Percentiles rank a stretch among this genome's conserved stretches.
Conservation (phyloP, 805 yeast species). For the Isabelozyma rhagii region DNA sequence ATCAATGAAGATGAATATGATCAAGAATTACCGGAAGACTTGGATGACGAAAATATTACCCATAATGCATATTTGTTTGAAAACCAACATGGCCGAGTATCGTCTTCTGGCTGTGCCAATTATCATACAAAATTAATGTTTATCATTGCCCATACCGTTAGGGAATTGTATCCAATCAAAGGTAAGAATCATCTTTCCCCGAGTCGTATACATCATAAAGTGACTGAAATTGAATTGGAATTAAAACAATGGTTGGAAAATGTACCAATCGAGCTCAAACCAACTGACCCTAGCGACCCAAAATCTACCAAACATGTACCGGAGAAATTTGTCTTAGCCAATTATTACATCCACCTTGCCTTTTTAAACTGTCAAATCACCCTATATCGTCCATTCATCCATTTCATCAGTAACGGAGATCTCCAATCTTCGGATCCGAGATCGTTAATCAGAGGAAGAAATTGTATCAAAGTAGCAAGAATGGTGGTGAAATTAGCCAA, state of each 20-base stretch:
- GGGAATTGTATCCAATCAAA: slow-evolving; percentile 72
- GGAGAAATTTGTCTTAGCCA: slow-evolving; percentile 64
- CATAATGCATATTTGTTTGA: slow-evolving; percentile 52
- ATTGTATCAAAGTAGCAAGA: slow-evolving; percentile 81
- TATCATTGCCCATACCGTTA: slow-evolving; percentile 68
- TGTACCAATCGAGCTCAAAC: slow-evolving; percentile 68
- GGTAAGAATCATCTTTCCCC: slow-evolving; percentile 18
- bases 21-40: slow-evolving; percentile 79
- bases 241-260: slow-evolving; percentile 68
- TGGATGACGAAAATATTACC: slow-evolving; percentile 85
- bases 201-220: slow-evolving; percentile 39
- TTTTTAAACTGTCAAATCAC: slow-evolving; percentile 76
- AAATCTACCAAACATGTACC: slow-evolving; percentile 29
- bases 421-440: slow-evolving; percentile 46
- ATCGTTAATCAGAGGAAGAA: slow-evolving; percentile 71
- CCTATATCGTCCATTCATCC: slow-evolving; percentile 84
- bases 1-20: slow-evolving; percentile 77
- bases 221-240: slow-evolving; percentile 64
- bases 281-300: slow-evolving; percentile 55
- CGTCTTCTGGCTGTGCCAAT: slow-evolving; percentile 79
- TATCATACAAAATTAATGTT: slow-evolving; percentile 75
- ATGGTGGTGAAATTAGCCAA: slow-evolving; percentile 78
- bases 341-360: slow-evolving; percentile 67
- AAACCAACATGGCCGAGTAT: slow-evolving; percentile 49
- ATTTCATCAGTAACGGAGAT: slow-evolving; percentile 63